Conservation (phyloP, 257 asterid genomes). For the Fraxinus quadrangulata region DNA sequence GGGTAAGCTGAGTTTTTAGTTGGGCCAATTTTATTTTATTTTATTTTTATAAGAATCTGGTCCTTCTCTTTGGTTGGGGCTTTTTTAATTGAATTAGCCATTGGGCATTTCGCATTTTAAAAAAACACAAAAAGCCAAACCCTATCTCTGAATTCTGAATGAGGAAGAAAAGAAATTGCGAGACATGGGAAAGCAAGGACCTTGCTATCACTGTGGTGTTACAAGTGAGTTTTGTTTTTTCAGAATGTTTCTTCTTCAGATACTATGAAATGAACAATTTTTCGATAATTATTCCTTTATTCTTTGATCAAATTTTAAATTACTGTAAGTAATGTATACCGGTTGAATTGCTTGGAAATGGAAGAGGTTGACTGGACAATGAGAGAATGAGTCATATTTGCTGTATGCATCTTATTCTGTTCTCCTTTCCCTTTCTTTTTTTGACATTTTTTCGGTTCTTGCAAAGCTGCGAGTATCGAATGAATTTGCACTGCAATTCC, state of each 20-base stretch:
- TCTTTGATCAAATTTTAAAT: conserved; percentile 39
- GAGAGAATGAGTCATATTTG: conserved; percentile 35
- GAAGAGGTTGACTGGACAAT: conserved; percentile 31
- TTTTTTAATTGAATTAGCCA: too few relatives aligned
- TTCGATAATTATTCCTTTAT: conserved; percentile 28
- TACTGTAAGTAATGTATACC: conserved; percentile 29
- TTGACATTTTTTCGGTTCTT: not conserved
- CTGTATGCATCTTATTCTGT: conserved; percentile 27
- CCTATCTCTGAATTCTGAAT: not conserved
- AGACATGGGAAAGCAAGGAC: conserved; percentile 99
- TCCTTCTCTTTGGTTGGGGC: too few relatives aligned
- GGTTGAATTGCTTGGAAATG: conserved; percentile 31
- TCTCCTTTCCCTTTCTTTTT: conserved; percentile 8
- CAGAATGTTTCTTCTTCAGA: conserved; percentile 9
- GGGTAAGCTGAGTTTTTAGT: too few relatives aligned
- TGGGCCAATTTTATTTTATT: too few relatives aligned
- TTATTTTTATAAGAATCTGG: too few relatives aligned
- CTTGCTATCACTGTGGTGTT: conserved; percentile 99
- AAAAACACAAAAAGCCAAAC: too few relatives aligned
- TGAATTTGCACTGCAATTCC: not conserved
- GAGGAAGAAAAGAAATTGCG: conserved; percentile 37
- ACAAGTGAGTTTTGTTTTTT: conserved; percentile 79
- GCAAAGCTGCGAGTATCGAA: too few relatives aligned
- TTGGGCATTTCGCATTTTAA: too few relatives aligned
- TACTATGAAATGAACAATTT: conserved; percentile 11